Conservation (phyloP, 768 basidiomycete species). For the Hirschioporus abietinus region DNA sequence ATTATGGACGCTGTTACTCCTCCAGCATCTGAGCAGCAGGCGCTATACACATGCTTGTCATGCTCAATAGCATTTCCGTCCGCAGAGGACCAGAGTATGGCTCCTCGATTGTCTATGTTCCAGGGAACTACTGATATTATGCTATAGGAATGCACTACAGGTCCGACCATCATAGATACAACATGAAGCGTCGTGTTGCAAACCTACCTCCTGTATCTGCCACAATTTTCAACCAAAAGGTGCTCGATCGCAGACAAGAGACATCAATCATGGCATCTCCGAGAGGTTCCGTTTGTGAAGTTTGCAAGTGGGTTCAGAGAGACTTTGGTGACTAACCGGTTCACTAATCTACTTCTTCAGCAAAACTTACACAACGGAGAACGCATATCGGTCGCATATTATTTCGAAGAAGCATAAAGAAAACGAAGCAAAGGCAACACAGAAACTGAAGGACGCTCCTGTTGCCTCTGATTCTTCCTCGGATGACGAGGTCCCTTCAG, state of each 20-base stretch:
- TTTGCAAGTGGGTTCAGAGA: slow-evolving; percentile 70
- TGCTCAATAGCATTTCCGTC: slow-evolving; percentile 84
- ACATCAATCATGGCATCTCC: slow-evolving; percentile 62
- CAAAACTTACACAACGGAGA: slow-evolving; percentile 85
- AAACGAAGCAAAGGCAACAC: slow-evolving; percentile 48
- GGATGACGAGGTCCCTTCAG: slow-evolving; percentile 16
- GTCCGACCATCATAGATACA: slow-evolving; percentile 95
- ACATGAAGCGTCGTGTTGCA: slow-evolving; percentile 95
- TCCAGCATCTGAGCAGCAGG: slow-evolving; percentile 11
- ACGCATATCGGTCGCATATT: slow-evolving; percentile 84
- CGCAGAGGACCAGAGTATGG: slow-evolving; percentile 78
- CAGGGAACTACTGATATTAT: slow-evolving; percentile 9
- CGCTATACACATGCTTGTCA: slow-evolving; percentile 81
- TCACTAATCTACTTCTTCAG: slow-evolving; percentile 33
- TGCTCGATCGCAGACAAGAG: slow-evolving; percentile 71
- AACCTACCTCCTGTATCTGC: slow-evolving; percentile 79
- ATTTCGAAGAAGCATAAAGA: slow-evolving; percentile 89
- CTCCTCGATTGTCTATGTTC: neutral
- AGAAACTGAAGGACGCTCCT: slow-evolving; percentile 13
- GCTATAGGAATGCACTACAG: slow-evolving; percentile 76
- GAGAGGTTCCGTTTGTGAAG: slow-evolving; percentile 58
- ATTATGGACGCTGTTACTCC: neutral
- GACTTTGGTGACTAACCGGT: slow-evolving; percentile 2
- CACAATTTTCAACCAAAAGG: slow-evolving; percentile 80
- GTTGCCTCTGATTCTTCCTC: slow-evolving; percentile 11